These are phyloP conservation scores for Penicillium frequentans DNA, from an alignment of 2,329 filamentous ascomycete species.

Conservation along the genomic window DNA sequence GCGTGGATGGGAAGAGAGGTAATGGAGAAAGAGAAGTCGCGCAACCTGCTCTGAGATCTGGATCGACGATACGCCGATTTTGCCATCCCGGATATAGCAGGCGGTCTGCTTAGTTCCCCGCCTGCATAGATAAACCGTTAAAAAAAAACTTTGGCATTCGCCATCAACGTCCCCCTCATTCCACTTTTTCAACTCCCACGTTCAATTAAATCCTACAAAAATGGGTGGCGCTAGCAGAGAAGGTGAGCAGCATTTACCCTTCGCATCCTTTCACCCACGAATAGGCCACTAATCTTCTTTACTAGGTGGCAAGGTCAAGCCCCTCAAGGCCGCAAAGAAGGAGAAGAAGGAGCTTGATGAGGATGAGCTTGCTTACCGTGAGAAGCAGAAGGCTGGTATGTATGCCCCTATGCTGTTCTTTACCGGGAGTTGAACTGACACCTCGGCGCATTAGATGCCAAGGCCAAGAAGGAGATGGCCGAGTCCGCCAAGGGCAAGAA, in stretches of 20 bases:
- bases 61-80: neutral
- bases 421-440: neutral
- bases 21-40: constrained; percentile 10
- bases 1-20: constrained; percentile 1
- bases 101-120: neutral
- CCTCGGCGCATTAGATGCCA: constrained; percentile 61
- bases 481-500: constrained; percentile 75
- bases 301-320: constrained; percentile 77
- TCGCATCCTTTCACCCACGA: neutral
- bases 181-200: neutral
- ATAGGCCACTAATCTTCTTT: neutral
- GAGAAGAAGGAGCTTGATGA: constrained; percentile 79
- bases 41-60: neutral
- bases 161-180: neutral
- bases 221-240: constrained; percentile 70
- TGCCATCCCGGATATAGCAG: neutral
- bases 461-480: constrained; percentile 82
- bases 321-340: constrained; percentile 88
- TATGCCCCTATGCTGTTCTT: constrained; percentile 7
- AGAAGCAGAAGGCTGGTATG: constrained; percentile 83
- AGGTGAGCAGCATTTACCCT: constrained; percentile 45
- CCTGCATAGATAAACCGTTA: constrained; percentile 1
- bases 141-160: neutral
- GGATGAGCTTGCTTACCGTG: constrained; percentile 77
- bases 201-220: constrained; percentile 7